phyloP scores from a whole-genome alignment of 148 eudicot genomes.

The Rhododendron henanense region DNA sequence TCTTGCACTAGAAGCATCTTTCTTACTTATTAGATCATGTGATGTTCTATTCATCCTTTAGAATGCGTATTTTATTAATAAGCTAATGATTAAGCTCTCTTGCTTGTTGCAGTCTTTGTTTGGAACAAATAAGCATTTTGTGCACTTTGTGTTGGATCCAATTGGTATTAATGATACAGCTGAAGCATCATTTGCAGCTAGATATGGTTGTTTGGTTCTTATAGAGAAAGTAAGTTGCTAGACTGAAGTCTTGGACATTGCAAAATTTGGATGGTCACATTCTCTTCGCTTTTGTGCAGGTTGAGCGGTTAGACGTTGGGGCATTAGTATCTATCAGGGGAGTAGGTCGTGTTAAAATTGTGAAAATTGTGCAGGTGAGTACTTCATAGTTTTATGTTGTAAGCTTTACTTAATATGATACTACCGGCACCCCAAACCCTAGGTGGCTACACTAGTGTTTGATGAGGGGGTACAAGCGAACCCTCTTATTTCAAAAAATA shows the following conservation, averaged over 20 bases:
- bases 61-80: not conserved
- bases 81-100: not conserved
- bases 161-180: conserved; percentile 22
- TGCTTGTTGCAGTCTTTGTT: conserved; percentile 32
- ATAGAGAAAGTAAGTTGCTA: conserved; percentile 41
- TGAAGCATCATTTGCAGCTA: conserved; percentile 50
- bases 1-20: not conserved
- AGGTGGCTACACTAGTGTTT: too few relatives aligned
- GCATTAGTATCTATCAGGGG: conserved; percentile 48
- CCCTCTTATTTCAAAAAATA: too few relatives aligned
- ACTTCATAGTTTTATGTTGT: not conserved
- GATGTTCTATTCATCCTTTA: not conserved
- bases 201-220: conserved; percentile 47
- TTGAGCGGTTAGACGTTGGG: conserved; percentile 43
- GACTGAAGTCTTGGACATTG: not conserved
- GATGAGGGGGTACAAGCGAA: too few relatives aligned
- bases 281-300: conserved; percentile 23
- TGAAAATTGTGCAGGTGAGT: conserved; percentile 32
- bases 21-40: not conserved
- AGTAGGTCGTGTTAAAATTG: conserved; percentile 39
- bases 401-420: not conserved
- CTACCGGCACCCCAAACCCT: not conserved
- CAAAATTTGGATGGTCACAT: not conserved
- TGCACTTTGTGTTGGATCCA: conserved; percentile 55
- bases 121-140: conserved; percentile 32